phyloP scores from a whole-genome alignment of 768 basidiomycete genomes.

The Tylopilus felleus region DNA sequence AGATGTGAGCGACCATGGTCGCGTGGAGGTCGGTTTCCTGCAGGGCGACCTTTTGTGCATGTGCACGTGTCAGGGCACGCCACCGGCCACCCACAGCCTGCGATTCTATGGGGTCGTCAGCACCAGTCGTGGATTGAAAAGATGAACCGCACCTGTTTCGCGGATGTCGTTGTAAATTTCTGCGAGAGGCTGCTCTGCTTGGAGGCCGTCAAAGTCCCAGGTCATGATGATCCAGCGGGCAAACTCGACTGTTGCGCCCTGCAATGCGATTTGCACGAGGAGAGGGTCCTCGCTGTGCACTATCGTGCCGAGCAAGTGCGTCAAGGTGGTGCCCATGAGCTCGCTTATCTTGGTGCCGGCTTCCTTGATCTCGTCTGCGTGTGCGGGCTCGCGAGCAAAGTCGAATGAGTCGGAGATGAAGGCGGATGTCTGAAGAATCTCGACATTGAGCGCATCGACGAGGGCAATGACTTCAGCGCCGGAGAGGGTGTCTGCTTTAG shows the following conservation, averaged over 20 bases:
- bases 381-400: slow-evolving; percentile 23
- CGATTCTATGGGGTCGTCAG: slow-evolving; percentile 35
- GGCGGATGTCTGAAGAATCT: slow-evolving; percentile 46
- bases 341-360: slow-evolving; percentile 28
- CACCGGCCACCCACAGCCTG: slow-evolving; percentile 54
- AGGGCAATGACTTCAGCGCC: slow-evolving; percentile 41
- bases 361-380: slow-evolving; percentile 27
- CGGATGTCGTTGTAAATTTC: slow-evolving; percentile 40
- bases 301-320: slow-evolving; percentile 22
- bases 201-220: slow-evolving; percentile 33
- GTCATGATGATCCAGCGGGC: slow-evolving; percentile 33
- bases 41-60: slow-evolving; percentile 35
- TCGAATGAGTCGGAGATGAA: slow-evolving; percentile 41
- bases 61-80: slow-evolving; percentile 51
- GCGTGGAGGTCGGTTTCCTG: slow-evolving; percentile 32
- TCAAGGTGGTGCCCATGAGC: slow-evolving; percentile 31
- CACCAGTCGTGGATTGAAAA: background rate
- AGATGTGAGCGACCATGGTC: slow-evolving; percentile 43
- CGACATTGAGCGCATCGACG: slow-evolving; percentile 43
- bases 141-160: slow-evolving; percentile 33
- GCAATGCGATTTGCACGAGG: slow-evolving; percentile 39
- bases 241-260: slow-evolving; percentile 32
- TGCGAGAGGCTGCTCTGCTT: slow-evolving; percentile 27
- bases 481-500: slow-evolving; percentile 41
- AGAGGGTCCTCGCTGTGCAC: slow-evolving; percentile 33